Conservation (phyloP, 2,329 filamentous ascomycete genomes). For the Talaromyces funiculosus region DNA sequence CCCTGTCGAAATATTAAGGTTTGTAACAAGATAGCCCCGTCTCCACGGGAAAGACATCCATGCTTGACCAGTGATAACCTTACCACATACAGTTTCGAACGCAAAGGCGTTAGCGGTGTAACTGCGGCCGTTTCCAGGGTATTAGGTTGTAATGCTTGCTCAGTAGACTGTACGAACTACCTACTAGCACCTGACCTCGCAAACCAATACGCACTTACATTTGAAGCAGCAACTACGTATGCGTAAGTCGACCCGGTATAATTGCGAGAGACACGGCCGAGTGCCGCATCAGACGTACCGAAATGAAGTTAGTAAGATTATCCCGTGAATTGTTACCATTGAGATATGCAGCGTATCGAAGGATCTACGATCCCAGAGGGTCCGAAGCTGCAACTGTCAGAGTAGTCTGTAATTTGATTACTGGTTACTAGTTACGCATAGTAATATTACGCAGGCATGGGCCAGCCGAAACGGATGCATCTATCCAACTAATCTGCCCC, state of each 20-base stretch:
- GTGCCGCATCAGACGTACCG: not conserved
- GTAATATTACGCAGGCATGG: not conserved
- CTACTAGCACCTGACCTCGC: not conserved
- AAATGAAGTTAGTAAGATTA: not conserved
- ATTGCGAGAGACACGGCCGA: not conserved
- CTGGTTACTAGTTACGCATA: not conserved
- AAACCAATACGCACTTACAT: not conserved
- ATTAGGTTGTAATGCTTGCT: not conserved
- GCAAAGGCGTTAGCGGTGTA: not conserved
- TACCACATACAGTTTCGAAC: not conserved
- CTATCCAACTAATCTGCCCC: not conserved
- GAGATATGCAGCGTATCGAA: not conserved
- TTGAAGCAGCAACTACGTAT: not conserved
- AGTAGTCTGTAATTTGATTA: not conserved
- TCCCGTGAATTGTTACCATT: not conserved
- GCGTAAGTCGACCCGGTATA: not conserved
- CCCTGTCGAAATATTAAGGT: not conserved
- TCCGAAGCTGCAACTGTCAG: not conserved
- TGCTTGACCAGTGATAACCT: not conserved
- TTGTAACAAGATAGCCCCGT: not conserved
- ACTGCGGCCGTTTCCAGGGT: not conserved
- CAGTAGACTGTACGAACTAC: not conserved
- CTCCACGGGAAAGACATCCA: not conserved
- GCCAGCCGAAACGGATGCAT: not conserved
- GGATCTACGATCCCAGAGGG: not conserved